Conservation (phyloP, 2,329 filamentous ascomycete species). For the Aureobasidium sp. region DNA sequence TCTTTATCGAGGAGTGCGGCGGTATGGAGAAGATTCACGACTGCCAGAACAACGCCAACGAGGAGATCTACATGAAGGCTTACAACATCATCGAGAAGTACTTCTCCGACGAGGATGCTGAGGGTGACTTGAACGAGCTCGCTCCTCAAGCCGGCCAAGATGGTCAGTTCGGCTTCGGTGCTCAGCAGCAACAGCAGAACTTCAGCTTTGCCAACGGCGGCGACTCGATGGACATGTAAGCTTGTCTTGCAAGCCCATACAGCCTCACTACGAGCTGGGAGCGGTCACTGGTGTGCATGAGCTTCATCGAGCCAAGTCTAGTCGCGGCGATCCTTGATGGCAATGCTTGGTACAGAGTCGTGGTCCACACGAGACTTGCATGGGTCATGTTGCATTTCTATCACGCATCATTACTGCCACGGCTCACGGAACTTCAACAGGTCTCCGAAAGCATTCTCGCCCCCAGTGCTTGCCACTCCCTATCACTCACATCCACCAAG, state of each 20-base stretch:
- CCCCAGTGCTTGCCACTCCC: not conserved
- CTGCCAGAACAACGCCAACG: conserved; percentile 99
- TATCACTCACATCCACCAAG: not conserved
- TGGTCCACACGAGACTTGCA: not conserved
- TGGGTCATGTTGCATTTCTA: not conserved
- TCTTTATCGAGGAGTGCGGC: conserved; percentile 97
- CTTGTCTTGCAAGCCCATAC: not conserved
- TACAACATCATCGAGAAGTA: conserved; percentile 99
- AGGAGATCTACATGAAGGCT: conserved; percentile 99
- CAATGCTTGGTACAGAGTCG: too few relatives aligned
- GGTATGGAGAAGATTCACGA: conserved; percentile 99
- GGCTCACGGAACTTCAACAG: not conserved
- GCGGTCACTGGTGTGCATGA: not conserved
- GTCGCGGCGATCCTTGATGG: not conserved
- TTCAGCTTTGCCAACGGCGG: conserved; percentile 88
- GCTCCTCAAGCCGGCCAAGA: conserved; percentile 64
- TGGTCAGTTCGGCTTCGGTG: conserved; percentile 72
- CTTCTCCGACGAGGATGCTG: conserved; percentile 96
- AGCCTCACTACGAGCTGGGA: not conserved
- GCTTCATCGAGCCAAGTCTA: not conserved
- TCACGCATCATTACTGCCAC: not conserved
- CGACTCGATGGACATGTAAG: conserved; percentile 61
- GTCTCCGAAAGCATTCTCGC: not conserved
- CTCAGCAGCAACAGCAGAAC: conserved; percentile 64
- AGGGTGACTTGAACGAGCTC: conserved; percentile 73